Evolutionary conservation across 2,329 filamentous ascomycete species (phyloP).

Genomic region (Fusarium sp.): DNA sequence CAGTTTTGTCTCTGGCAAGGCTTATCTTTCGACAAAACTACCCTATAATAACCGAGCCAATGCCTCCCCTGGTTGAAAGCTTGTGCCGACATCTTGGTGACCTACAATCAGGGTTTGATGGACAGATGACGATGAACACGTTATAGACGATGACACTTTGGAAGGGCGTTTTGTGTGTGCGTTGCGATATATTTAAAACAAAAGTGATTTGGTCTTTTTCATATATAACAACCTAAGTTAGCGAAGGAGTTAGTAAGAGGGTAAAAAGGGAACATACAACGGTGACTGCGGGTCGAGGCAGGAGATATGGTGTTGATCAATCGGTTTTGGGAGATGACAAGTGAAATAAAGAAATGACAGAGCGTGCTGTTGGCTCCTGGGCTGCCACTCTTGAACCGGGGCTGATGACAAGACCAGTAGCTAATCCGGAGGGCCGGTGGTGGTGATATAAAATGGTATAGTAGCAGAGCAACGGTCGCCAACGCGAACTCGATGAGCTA

Average conservation of each 20-base stretch:
- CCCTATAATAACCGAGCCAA: slow-evolving; percentile 28
- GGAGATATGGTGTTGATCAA: not conserved
- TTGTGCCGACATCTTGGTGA: slow-evolving; percentile 41
- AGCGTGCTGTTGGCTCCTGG: no score
- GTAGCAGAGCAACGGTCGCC: no score
- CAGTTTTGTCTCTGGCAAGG: slow-evolving; percentile 31
- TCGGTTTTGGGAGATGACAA: not conserved
- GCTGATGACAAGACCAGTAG: not conserved
- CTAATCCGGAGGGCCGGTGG: no score
- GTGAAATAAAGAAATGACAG: not conserved
- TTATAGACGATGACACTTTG: not conserved
- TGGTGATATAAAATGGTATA: no score
- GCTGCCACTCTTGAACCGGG: not conserved
- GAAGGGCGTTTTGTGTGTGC: not conserved
- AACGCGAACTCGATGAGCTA: no score
- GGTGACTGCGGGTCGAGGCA: not conserved
- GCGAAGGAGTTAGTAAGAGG: slow-evolving; percentile 41
- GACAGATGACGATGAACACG: slow-evolving; percentile 5
- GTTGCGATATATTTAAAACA: slow-evolving; percentile 7
- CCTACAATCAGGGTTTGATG: slow-evolving; percentile 17
- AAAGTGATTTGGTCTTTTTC: slow-evolving; percentile 22
- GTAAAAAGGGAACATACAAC: slow-evolving; percentile 23
- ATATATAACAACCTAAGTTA: slow-evolving; percentile 7
- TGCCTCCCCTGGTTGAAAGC: slow-evolving; percentile 43
- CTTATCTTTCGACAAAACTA: slow-evolving; percentile 42